Evolutionary conservation across 1,284 basidiomycete genomes (phyloP).

Genomic region (Cystobasidium slooffiae): DNA sequence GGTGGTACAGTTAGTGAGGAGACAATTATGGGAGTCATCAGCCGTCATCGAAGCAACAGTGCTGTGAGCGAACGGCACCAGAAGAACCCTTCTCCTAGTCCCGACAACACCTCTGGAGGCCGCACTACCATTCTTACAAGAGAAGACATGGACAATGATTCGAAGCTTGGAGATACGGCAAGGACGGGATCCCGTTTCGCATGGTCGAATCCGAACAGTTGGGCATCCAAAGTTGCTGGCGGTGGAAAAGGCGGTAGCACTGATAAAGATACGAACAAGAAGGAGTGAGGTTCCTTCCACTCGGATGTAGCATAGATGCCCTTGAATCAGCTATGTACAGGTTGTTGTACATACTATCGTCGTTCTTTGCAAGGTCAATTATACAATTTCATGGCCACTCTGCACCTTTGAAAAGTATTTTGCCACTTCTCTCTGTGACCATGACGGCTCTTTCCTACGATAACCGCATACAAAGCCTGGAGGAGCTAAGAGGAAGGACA

Average conservation of each 20-base stretch:
- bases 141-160: background rate
- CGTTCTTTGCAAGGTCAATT: background rate
- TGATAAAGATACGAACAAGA: background rate
- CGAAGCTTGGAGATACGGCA: background rate
- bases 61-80: no score
- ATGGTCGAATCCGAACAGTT: conserved; percentile 33
- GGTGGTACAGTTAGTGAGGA: no score
- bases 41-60: no score
- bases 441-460: background rate
- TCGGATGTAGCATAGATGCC: conserved; percentile 7
- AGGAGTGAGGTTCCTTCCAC: background rate
- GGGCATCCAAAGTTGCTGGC: conserved; percentile 28
- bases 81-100: no score
- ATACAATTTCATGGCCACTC: background rate
- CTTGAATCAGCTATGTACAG: no score
- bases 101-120: background rate
- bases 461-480: background rate
- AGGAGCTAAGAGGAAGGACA: background rate
- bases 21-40: no score
- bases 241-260: background rate
- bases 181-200: conserved; percentile 10
- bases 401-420: background rate
- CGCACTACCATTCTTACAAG: background rate
- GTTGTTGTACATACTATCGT: background rate
- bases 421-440: background rate